phyloP scores from a whole-genome alignment of 352 stramenopile genomes.

The Plasmopara halstedii region DNA sequence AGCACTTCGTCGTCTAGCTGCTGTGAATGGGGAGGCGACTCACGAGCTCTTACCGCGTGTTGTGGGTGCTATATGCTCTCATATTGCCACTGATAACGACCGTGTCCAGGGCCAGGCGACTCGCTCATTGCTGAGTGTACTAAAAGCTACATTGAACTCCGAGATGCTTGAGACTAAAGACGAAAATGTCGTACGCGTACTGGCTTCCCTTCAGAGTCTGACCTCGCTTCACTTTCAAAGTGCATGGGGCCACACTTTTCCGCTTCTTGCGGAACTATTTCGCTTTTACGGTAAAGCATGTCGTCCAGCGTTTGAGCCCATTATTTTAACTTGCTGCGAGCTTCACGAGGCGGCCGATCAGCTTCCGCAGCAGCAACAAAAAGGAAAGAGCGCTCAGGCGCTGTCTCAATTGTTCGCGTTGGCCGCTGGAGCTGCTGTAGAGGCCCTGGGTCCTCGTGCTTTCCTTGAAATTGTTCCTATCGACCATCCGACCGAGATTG shows the following conservation, averaged over 20 bases:
- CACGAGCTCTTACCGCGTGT: constrained; percentile 70
- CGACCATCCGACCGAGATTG: constrained; percentile 56
- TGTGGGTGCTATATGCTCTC: constrained; percentile 59
- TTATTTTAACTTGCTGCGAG: constrained; percentile 69
- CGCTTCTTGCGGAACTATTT: constrained; percentile 63
- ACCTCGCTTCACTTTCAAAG: constrained; percentile 78
- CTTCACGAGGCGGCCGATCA: constrained; percentile 73
- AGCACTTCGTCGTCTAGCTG: constrained; percentile 56
- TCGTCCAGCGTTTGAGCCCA: constrained; percentile 47
- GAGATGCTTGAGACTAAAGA: constrained; percentile 47
- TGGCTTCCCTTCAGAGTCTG: constrained; percentile 72
- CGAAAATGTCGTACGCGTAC: constrained; percentile 54
- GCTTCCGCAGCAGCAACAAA: constrained; percentile 41
- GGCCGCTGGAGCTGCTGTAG: constrained; percentile 53
- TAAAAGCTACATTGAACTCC: constrained; percentile 50
- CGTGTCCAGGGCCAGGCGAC: constrained; percentile 56
- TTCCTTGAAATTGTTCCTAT: constrained; percentile 77
- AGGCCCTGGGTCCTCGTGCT: constrained; percentile 48
- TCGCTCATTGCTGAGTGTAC: constrained; percentile 53
- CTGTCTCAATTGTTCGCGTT: constrained; percentile 57
- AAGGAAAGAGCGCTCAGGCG: constrained; percentile 25
- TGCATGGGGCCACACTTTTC: constrained; percentile 76
- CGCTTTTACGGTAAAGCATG: constrained; percentile 56
- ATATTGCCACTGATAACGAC: constrained; percentile 53
- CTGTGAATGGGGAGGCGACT: constrained; percentile 41